Evolutionary conservation across 306 rosid genomes (phyloP), one percentile per base, ranked within the genome.

Genomic region (Medicago truncatula): DNA sequence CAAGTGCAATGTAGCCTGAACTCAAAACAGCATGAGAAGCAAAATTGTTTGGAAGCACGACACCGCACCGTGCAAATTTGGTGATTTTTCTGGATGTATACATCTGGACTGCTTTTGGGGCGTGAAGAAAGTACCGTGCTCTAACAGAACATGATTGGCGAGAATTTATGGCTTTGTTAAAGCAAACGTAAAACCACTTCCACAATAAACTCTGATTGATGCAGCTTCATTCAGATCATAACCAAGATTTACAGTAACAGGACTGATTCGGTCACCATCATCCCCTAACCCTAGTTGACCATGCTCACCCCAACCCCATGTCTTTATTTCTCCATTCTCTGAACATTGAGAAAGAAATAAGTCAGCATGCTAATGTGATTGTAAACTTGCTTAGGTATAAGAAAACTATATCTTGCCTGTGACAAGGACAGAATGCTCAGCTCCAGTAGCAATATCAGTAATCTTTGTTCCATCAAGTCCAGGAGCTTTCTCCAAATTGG

Each of bases 251-350:
- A 90, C 87, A 7, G 83, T 76, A 57, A 67, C 86, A 20, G 97
- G 96, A 74, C 82, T 80, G 28, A 71, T 84, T 83, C 56, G 89
- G 68, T 94, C 92, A 21, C 67, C 11, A 21, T 82, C 79, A 82
- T 90, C 83, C 34, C 97, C 98, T 82, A 95, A 81, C 53, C 98
- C 97, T 76, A 95, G 98, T 87, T 95, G 97, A 74, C 97, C 97
- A 47, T 95, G 93, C 84, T 92, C 97, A 50, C 97, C 98, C 97
- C 98, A 95, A 69, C 97, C 98, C 98, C 98, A 95, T 61, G 96
- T 81, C 82, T 80, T 95, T 56, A 86, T 46, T 67, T 77, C 92
- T 75, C 90, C 89, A 44, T 85, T 80, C 74, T 80, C 96, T 89
- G 80, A 78, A 28, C 31, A 54, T 18, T 18, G 14, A 50, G 41